Conservation (phyloP, 208 protist species). For the Trypanosoma cruzi region DNA sequence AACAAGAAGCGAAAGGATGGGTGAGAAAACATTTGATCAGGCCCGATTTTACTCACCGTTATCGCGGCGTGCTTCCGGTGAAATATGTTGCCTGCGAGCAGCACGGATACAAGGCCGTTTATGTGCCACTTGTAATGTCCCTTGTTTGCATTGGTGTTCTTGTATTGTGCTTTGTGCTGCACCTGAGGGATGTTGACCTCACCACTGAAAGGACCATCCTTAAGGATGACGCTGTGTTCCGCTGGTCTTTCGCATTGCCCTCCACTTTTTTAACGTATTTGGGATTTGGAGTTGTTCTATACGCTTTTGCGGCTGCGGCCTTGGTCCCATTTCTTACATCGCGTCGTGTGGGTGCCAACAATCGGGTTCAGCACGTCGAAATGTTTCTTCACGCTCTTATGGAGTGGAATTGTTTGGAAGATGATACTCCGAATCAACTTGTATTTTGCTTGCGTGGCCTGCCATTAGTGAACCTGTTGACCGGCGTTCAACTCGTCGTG, state of each 20-base stretch:
- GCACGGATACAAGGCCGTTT: neutral
- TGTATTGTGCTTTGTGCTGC: slow-evolving; percentile 1
- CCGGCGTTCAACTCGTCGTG: slow-evolving; percentile 11
- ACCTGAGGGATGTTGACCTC: neutral
- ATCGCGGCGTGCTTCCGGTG: slow-evolving; percentile 24
- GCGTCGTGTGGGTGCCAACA: neutral
- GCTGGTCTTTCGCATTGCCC: slow-evolving; percentile 24
- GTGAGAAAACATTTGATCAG: neutral
- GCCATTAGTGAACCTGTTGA: slow-evolving; percentile 18
- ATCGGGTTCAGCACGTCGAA: neutral
- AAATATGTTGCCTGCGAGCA: slow-evolving; percentile 2
- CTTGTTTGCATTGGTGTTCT: slow-evolving; percentile 11
- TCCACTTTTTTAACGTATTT: slow-evolving; percentile 12
- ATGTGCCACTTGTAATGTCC: slow-evolving; percentile 1
- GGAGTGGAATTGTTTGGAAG: slow-evolving; percentile 2
- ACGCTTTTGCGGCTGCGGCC: slow-evolving; percentile 8
- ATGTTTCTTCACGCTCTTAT: slow-evolving; percentile 9
- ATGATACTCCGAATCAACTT: slow-evolving; percentile 20
- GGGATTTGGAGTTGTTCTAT: slow-evolving; percentile 7
- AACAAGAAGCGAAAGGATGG: neutral
- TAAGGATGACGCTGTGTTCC: neutral
- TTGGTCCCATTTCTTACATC: slow-evolving; percentile 4
- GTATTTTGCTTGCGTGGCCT: slow-evolving; percentile 27
- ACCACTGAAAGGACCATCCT: neutral
- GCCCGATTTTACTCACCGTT: slow-evolving; percentile 11